These are phyloP conservation scores for Terfezia boudieri DNA, from an alignment of 495 filamentous ascomycete genomes.

Conservation along the genomic window DNA sequence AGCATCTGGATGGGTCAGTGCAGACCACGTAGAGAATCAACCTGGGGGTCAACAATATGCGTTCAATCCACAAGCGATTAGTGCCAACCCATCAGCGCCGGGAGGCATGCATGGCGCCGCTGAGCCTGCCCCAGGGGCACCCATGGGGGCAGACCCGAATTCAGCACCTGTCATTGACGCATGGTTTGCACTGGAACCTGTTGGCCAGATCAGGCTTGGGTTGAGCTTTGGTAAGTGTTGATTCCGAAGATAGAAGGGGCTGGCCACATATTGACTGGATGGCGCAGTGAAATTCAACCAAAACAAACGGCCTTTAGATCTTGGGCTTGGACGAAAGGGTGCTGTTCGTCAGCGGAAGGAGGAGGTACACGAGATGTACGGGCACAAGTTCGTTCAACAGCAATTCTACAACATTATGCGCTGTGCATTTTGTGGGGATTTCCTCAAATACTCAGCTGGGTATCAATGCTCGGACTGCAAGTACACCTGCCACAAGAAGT, in stretches of 20 bases:
- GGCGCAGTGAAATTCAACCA: conserved; percentile 40
- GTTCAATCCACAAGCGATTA: conserved; percentile 20
- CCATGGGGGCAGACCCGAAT: conserved; percentile 25
- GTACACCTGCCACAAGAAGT: conserved; percentile 95
- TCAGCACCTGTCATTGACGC: conserved; percentile 41
- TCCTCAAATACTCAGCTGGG: conserved; percentile 91
- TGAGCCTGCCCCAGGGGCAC: conserved; percentile 29
- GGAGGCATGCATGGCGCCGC: conserved; percentile 4
- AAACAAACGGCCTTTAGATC: conserved; percentile 50
- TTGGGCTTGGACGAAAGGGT: conserved; percentile 78
- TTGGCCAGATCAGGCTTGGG: conserved; percentile 66
- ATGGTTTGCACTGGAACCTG: conserved; percentile 93
- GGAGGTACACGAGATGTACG: conserved; percentile 91
- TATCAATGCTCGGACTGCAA: conserved; percentile 99
- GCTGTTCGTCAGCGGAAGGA: conserved; percentile 94
- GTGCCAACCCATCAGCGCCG: conserved; percentile 1
- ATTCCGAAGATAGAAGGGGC: conserved; percentile 13
- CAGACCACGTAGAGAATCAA: conserved; percentile 62
- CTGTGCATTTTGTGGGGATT: conserved; percentile 92
- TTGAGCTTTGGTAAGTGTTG: conserved; percentile 57
- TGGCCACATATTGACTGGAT: conserved; percentile 9
- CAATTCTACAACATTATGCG: conserved; percentile 99
- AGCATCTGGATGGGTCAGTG: conserved; percentile 83
- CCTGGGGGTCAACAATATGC: conserved; percentile 22
- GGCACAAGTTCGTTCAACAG: conserved; percentile 92